Evolutionary conservation across 2,329 filamentous ascomycete species (phyloP).

Genomic region (Lojkania enalia): DNA sequence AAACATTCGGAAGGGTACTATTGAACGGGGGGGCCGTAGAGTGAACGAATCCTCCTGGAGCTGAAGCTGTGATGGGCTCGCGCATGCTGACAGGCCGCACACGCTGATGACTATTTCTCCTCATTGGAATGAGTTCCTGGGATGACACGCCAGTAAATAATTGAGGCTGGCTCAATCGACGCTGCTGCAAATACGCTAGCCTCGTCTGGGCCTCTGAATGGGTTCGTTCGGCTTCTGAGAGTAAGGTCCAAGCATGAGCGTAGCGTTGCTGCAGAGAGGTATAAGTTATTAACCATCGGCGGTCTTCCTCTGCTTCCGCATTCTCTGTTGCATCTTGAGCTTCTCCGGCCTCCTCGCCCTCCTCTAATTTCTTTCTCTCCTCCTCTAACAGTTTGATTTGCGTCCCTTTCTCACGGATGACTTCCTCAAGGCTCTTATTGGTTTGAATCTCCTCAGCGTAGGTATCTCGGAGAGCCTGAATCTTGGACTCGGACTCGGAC

Average conservation of each 20-base stretch:
- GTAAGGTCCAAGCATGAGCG: conserved; percentile 40
- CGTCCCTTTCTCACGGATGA: conserved; percentile 70
- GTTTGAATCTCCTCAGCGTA: conserved; percentile 48
- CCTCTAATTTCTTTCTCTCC: conserved; percentile 60
- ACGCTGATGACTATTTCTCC: conserved; percentile 48
- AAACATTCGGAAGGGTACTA: conserved; percentile 51
- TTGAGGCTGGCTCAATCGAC: conserved; percentile 45
- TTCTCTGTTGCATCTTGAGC: conserved; percentile 48
- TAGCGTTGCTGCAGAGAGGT: conserved; percentile 58
- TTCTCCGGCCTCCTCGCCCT: conserved; percentile 47
- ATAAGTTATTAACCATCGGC: conserved; percentile 60
- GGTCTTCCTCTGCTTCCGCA: conserved; percentile 51
- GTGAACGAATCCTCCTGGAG: conserved; percentile 39
- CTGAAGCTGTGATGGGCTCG: conserved; percentile 35
- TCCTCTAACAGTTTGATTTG: conserved; percentile 76
- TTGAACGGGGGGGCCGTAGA: conserved; percentile 51
- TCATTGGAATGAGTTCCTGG: conserved; percentile 35
- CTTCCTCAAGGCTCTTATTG: conserved; percentile 69
- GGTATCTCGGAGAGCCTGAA: conserved; percentile 47
- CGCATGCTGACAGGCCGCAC: conserved; percentile 46
- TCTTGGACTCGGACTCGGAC: conserved; percentile 42
- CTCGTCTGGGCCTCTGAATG: conserved; percentile 47
- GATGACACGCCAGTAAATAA: conserved; percentile 38
- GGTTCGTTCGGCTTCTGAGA: conserved; percentile 42
- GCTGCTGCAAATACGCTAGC: conserved; percentile 44